phyloP scores from a whole-genome alignment of 148 eudicot genomes.

The Fallopia convolvulus region DNA sequence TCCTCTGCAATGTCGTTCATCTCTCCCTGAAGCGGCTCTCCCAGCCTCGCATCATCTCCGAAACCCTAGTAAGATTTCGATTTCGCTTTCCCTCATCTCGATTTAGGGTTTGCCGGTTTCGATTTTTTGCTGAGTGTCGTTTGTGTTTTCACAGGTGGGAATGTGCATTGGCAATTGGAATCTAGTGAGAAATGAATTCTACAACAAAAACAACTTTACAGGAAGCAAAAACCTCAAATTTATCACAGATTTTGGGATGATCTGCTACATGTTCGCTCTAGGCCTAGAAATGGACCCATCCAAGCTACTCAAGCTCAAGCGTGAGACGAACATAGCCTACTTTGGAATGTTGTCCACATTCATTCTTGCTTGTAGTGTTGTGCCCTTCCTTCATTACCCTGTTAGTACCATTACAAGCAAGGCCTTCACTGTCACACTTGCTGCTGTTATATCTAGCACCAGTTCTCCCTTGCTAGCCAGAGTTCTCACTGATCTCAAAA shows the following conservation, averaged over 20 bases:
- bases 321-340: conserved; percentile 56
- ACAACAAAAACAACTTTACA: conserved; percentile 1
- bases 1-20: conserved; percentile 49
- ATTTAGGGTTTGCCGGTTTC: too few relatives aligned
- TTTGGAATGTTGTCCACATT: conserved; percentile 60
- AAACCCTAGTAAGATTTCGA: conserved; percentile 43
- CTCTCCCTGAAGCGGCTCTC: conserved; percentile 45
- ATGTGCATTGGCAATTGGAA: conserved; percentile 39
- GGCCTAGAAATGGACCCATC: conserved; percentile 76
- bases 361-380: conserved; percentile 26
- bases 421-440: conserved; percentile 41
- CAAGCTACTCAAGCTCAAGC: conserved; percentile 32
- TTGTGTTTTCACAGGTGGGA: conserved; percentile 58
- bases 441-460: conserved; percentile 57
- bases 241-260: conserved; percentile 76
- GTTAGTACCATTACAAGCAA: neutral
- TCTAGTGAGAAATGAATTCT: conserved; percentile 14
- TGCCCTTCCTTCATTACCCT: conserved; percentile 34
- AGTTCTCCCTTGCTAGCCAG: conserved; percentile 70
- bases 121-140: neutral
- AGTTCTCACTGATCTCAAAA: conserved; percentile 74
- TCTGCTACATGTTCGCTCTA: conserved; percentile 66
- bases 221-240: conserved; percentile 34
- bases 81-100: neutral
- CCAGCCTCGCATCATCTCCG: conserved; percentile 78